Evolutionary conservation across 2,329 filamentous ascomycete species (phyloP).

Genomic region (Ascochyta clinopodiicola): DNA sequence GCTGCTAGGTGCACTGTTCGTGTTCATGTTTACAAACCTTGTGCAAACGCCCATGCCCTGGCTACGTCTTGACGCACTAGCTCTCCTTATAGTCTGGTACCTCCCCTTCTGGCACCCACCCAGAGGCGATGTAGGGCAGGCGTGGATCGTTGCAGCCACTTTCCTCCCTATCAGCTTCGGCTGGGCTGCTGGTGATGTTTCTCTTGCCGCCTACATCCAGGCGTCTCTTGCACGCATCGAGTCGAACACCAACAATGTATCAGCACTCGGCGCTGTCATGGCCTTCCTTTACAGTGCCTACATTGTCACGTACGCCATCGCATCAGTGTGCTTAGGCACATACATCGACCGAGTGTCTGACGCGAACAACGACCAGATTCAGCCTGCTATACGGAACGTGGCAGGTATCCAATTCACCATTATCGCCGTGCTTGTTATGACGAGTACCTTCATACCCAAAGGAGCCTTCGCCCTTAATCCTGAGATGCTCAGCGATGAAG

Average conservation of each 20-base stretch:
- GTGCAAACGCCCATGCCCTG: slow-evolving; percentile 60
- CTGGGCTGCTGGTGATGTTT: slow-evolving; percentile 61
- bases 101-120: slow-evolving; percentile 56
- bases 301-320: slow-evolving; percentile 56
- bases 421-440: slow-evolving; percentile 51
- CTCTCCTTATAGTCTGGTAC: slow-evolving; percentile 58
- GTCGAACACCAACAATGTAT: slow-evolving; percentile 54
- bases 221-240: slow-evolving; percentile 57
- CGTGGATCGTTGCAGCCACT: slow-evolving; percentile 56
- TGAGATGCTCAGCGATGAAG: slow-evolving; percentile 50
- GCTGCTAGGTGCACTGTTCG: slow-evolving; percentile 56
- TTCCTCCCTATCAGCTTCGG: slow-evolving; percentile 56
- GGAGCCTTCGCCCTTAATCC: slow-evolving; percentile 56
- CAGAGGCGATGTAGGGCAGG: slow-evolving; percentile 50
- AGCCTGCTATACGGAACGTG: slow-evolving; percentile 52
- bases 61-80: slow-evolving; percentile 57
- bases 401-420: slow-evolving; percentile 58
- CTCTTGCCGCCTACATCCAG: slow-evolving; percentile 60
- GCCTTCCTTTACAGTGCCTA: slow-evolving; percentile 60
- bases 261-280: slow-evolving; percentile 60
- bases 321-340: slow-evolving; percentile 53
- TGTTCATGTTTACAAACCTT: slow-evolving; percentile 58
- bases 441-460: slow-evolving; percentile 56
- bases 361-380: slow-evolving; percentile 47
- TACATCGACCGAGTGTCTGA: slow-evolving; percentile 56